phyloP scores from a whole-genome alignment of 371 early-diverging fungal species.

The Entomophthora muscae region DNA sequence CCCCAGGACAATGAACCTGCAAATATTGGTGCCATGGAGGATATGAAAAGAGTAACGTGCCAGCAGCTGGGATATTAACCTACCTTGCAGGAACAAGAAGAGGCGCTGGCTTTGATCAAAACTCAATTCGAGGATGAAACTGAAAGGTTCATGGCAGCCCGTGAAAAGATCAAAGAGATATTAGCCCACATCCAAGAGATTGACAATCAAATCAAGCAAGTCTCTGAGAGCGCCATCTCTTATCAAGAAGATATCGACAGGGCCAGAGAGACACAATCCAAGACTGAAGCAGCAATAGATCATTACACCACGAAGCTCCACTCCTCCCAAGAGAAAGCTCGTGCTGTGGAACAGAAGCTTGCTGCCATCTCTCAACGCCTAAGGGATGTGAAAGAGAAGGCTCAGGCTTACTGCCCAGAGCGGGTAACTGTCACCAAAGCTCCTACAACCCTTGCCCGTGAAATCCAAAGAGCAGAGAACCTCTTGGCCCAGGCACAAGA shows the following conservation, averaged over 20 bases:
- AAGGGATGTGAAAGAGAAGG: slow-evolving; percentile 24
- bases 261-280: background rate
- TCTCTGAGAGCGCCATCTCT: background rate
- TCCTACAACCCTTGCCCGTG: slow-evolving; percentile 30
- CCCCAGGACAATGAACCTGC: background rate
- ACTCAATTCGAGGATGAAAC: background rate
- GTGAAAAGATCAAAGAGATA: background rate
- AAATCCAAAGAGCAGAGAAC: slow-evolving; percentile 29
- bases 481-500: slow-evolving; percentile 31
- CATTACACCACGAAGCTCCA: background rate
- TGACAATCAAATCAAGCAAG: background rate
- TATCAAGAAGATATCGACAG: background rate
- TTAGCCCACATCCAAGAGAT: background rate
- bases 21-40: background rate
- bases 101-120: background rate
- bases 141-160: background rate
- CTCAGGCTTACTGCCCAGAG: slow-evolving; percentile 33
- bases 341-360: background rate
- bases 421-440: slow-evolving; percentile 33
- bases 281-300: background rate
- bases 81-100: background rate
- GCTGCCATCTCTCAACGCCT: background rate
- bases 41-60: background rate
- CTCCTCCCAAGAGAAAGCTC: background rate
- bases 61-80: slow-evolving; percentile 12